phyloP scores from a whole-genome alignment of 768 basidiomycete species.

The Kwoniella sp. region DNA sequence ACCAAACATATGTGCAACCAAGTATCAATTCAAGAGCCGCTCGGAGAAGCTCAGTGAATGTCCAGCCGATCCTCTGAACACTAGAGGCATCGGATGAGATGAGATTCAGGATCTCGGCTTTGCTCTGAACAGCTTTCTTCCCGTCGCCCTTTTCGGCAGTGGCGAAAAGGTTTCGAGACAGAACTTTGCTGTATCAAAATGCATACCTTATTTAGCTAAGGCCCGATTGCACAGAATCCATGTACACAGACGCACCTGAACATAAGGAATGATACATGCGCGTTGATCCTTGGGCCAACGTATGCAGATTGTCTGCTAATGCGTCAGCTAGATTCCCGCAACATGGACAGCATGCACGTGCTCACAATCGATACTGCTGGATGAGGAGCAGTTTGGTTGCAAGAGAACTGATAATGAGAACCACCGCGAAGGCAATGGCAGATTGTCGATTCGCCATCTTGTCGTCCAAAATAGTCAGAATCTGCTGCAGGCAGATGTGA shows the following conservation, averaged over 20 bases:
- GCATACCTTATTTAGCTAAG: neutral
- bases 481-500: slow-evolving; percentile 37
- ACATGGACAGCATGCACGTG: neutral
- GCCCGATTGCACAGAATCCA: neutral
- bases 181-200: slow-evolving; percentile 29
- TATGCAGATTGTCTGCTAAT: slow-evolving; percentile 20
- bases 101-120: slow-evolving; percentile 47
- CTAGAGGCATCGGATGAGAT: slow-evolving; percentile 31
- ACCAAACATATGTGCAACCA: slow-evolving; percentile 40
- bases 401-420: slow-evolving; percentile 26
- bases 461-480: slow-evolving; percentile 34
- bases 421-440: slow-evolving; percentile 27
- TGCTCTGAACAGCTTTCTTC: slow-evolving; percentile 18
- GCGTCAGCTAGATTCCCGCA: neutral
- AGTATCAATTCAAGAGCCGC: slow-evolving; percentile 29
- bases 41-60: slow-evolving; percentile 16
- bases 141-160: slow-evolving; percentile 3
- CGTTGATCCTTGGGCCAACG: slow-evolving; percentile 23
- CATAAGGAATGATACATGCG: slow-evolving; percentile 31
- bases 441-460: neutral
- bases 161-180: slow-evolving; percentile 36
- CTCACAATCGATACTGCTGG: slow-evolving; percentile 28
- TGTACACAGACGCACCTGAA: slow-evolving; percentile 29
- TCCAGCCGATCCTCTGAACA: slow-evolving; percentile 27
- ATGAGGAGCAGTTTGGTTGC: slow-evolving; percentile 14